Conservation (phyloP, 1,284 basidiomycete species). For the Apiotrichum gracile region DNA sequence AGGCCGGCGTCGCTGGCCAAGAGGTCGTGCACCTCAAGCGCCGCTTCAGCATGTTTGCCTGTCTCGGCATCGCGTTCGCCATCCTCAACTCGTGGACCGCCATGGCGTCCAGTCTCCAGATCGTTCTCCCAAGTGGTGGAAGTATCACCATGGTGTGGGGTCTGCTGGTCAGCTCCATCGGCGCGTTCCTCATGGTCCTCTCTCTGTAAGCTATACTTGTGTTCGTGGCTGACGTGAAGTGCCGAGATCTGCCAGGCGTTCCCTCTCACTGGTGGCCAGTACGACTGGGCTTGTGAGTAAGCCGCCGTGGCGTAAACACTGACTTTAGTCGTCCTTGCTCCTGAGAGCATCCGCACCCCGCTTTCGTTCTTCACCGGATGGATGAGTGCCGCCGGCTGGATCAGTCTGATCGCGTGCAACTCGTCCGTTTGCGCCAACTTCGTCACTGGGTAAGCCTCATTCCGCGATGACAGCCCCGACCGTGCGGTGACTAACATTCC, state of each 20-base stretch:
- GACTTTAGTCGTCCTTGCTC: slow-evolving; percentile 21
- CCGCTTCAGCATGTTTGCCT: slow-evolving; percentile 7
- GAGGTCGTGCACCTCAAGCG: slow-evolving; percentile 10
- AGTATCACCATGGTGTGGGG: slow-evolving; percentile 41
- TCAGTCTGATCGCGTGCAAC: slow-evolving; percentile 25
- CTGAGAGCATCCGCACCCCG: slow-evolving; percentile 13
- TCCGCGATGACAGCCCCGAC: not conserved
- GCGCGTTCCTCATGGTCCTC: slow-evolving; percentile 26
- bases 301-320: not conserved
- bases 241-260: slow-evolving; percentile 15
- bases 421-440: slow-evolving; percentile 20
- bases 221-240: not conserved
- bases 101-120: slow-evolving; percentile 6
- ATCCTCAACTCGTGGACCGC: slow-evolving; percentile 15
- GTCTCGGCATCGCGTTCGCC: slow-evolving; percentile 17
- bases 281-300: slow-evolving; percentile 31
- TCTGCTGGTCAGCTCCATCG: slow-evolving; percentile 28
- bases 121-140: slow-evolving; percentile 36
- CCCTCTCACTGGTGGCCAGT: slow-evolving; percentile 36
- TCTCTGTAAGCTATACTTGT: slow-evolving; percentile 16
- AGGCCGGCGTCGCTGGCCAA: not conserved
- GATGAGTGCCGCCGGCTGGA: slow-evolving; percentile 19
- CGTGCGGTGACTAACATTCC: slow-evolving; percentile 2
- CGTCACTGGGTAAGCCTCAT: slow-evolving; percentile 23
- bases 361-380: slow-evolving; percentile 25